phyloP scores from a whole-genome alignment of 1,284 basidiomycete species.

The Cutaneotrichosporon cavernicola region DNA sequence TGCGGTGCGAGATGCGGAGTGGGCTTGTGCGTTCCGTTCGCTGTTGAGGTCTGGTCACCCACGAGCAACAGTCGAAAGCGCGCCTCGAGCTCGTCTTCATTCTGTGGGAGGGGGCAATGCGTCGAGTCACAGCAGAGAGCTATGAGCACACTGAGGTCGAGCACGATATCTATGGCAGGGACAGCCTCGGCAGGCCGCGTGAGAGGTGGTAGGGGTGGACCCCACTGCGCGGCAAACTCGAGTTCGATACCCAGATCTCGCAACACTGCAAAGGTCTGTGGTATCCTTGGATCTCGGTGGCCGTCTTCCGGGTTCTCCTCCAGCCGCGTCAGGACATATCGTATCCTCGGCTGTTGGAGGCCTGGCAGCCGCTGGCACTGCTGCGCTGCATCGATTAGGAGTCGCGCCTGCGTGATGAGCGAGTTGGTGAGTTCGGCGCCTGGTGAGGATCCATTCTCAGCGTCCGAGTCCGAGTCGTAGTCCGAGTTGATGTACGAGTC shows the following conservation, averaged over 20 bases:
- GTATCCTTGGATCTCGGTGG: conserved; percentile 61
- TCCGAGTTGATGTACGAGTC: conserved; percentile 68
- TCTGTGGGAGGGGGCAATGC: conserved; percentile 65
- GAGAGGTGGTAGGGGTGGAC: neutral
- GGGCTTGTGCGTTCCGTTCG: conserved; percentile 12
- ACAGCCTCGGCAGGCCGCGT: neutral
- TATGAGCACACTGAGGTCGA: conserved; percentile 77
- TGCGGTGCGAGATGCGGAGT: conserved; percentile 34
- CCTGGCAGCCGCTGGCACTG: conserved; percentile 53
- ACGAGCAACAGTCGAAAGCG: conserved; percentile 58
- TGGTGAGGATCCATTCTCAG: conserved; percentile 1
- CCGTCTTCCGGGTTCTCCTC: conserved; percentile 49
- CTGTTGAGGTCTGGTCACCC: neutral
- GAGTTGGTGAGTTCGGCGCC: conserved; percentile 58
- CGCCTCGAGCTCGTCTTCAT: conserved; percentile 58
- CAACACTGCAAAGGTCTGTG: conserved; percentile 61
- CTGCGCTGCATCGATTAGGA: conserved; percentile 62
- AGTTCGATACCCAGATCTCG: conserved; percentile 65
- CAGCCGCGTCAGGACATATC: conserved; percentile 69
- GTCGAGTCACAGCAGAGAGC: conserved; percentile 80
- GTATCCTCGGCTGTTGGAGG: conserved; percentile 53
- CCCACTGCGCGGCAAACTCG: conserved; percentile 25
- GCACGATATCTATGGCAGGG: conserved; percentile 59
- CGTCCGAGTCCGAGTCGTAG: conserved; percentile 38
- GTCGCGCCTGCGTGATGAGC: conserved; percentile 37